Conservation (phyloP, 2,329 filamentous ascomycete species). For the Nemania serpens region DNA sequence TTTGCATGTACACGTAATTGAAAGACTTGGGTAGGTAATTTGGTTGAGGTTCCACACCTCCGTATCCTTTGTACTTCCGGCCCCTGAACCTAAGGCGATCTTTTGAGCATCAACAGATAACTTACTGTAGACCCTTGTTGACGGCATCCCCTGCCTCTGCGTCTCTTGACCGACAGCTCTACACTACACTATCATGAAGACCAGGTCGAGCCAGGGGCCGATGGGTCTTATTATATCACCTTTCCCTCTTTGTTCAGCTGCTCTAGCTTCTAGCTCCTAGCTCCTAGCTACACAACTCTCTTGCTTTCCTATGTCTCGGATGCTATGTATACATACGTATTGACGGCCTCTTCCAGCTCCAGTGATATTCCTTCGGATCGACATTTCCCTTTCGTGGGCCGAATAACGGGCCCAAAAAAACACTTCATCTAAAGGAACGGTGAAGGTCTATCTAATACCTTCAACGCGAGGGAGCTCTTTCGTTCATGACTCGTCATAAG, state of each 20-base stretch:
- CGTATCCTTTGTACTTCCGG: constrained; percentile 23
- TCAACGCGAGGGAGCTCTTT: not conserved
- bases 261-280: not conserved
- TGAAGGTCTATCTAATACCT: not conserved
- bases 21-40: constrained; percentile 24
- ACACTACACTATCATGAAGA: not conserved
- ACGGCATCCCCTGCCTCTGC: constrained; percentile 4
- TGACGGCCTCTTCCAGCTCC: not conserved
- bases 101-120: constrained; percentile 10
- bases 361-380: not conserved
- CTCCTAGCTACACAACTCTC: not conserved
- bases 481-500: not conserved
- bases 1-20: constrained; percentile 16
- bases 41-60: constrained; percentile 28
- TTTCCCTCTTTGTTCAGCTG: constrained; percentile 9
- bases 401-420: constrained; percentile 3
- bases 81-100: constrained; percentile 24
- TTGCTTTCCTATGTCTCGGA: constrained; percentile 1
- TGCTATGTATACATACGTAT: not conserved
- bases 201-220: constrained; percentile 14
- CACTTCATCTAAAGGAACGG: not conserved
- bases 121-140: constrained; percentile 8
- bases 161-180: constrained; percentile 9
- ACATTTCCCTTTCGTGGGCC: not conserved
- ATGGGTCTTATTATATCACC: constrained; percentile 19